Evolutionary conservation across 345 rosid species (phyloP).

Genomic region (Tarenaya hassleriana): DNA sequence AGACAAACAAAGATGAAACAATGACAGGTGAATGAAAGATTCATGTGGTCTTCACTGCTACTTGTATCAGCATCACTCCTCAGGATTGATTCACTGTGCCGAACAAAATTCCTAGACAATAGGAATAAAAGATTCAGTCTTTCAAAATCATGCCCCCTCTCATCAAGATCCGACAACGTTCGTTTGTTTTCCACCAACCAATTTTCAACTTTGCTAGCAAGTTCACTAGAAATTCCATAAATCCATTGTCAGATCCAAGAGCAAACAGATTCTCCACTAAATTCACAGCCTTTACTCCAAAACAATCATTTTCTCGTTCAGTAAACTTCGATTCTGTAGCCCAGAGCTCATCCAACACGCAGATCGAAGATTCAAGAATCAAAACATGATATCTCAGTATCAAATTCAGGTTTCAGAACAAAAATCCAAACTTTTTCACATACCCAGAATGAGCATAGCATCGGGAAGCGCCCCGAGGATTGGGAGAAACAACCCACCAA

Average conservation of each 20-base stretch:
- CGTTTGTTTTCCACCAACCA: neutral
- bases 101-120: no score
- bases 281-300: no score
- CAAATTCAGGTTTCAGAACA: neutral
- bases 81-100: constrained; percentile 6
- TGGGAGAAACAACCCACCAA: constrained; percentile 93
- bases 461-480: constrained; percentile 94
- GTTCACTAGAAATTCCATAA: neutral
- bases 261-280: neutral
- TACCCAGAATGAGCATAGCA: constrained; percentile 95
- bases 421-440: neutral
- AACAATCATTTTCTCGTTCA: no score
- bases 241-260: neutral
- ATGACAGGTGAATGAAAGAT: constrained; percentile 9
- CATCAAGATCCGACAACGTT: neutral
- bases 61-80: neutral
- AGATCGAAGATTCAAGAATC: neutral
- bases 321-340: no score
- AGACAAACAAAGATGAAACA: neutral
- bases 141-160: neutral
- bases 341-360: neutral
- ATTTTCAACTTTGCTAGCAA: neutral
- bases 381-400: neutral
- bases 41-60: neutral
- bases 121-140: constrained; percentile 19